Conservation (phyloP, 2,329 filamentous ascomycete species). For the Colletotrichum liaoningense region DNA sequence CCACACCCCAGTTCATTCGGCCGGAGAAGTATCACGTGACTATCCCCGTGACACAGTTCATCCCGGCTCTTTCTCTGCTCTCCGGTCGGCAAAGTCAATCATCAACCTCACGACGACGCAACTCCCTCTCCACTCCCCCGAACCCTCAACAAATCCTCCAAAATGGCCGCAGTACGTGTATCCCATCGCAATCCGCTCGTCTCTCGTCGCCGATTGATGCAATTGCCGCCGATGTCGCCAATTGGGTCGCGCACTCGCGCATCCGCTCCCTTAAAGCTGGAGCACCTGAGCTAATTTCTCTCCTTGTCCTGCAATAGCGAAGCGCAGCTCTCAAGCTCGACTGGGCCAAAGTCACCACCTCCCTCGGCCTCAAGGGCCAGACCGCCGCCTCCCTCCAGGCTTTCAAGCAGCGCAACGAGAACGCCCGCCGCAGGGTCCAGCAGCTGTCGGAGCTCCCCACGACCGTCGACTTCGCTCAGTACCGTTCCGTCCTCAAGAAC, state of each 20-base stretch:
- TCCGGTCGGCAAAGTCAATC: slow-evolving; percentile 59
- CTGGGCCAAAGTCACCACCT: slow-evolving; percentile 94
- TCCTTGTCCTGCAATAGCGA: slow-evolving; percentile 70
- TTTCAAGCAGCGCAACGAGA: slow-evolving; percentile 99
- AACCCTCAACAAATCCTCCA: slow-evolving; percentile 61
- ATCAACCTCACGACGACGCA: slow-evolving; percentile 60
- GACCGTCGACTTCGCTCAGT: slow-evolving; percentile 91
- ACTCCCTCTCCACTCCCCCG: slow-evolving; percentile 60
- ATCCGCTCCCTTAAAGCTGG: slow-evolving; percentile 3
- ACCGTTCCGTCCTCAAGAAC: slow-evolving; percentile 96
- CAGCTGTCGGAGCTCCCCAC: slow-evolving; percentile 85
- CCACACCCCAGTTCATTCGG: background rate
- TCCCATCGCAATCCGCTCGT: background rate
- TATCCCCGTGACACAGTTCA: slow-evolving; percentile 10
- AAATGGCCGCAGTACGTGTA: slow-evolving; percentile 76
- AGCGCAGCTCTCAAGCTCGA: slow-evolving; percentile 99
- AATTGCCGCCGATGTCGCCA: slow-evolving; percentile 3
- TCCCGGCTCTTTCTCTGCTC: slow-evolving; percentile 42
- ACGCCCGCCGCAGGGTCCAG: slow-evolving; percentile 93
- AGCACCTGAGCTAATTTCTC: slow-evolving; percentile 66
- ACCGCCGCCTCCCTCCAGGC: slow-evolving; percentile 90
- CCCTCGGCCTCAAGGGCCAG: slow-evolving; percentile 95
- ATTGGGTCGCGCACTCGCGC: slow-evolving; percentile 28
- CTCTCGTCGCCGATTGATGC: slow-evolving; percentile 39
- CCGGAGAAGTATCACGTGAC: slow-evolving; percentile 46